A percentile compares a stretch with the other conserved stretches of the same genome.
These are phyloP conservation scores for Phaseolus coccineus DNA, from an alignment of 331 rosid genomes.

Conservation along the genomic window DNA sequence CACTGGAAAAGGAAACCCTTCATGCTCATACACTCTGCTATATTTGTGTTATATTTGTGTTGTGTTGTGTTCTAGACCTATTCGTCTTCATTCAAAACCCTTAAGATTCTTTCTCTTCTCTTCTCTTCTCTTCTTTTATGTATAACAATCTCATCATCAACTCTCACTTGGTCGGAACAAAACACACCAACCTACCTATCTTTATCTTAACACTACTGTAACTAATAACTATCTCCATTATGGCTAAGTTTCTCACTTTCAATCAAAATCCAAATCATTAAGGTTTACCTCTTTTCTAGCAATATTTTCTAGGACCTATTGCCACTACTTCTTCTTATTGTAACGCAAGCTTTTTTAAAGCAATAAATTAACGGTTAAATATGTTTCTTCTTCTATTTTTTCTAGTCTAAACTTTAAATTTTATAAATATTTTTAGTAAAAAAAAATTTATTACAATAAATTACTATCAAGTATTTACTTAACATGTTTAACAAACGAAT, in stretches of 20 bases:
- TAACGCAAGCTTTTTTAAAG: no score
- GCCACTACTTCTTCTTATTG: no score
- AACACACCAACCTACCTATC: constrained; percentile 59
- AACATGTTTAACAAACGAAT: no score
- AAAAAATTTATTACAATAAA: no score
- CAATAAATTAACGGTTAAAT: no score
- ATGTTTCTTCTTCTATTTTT: no score
- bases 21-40: constrained; percentile 51
- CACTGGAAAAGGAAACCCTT: constrained; percentile 46
- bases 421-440: no score
- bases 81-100: constrained; percentile 34
- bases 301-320: not conserved
- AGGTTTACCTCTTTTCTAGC: constrained; percentile 44
- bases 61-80: not conserved
- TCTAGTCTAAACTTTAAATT: no score
- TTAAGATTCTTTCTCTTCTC: constrained; percentile 41
- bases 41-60: constrained; percentile 1
- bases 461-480: no score
- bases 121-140: not conserved
- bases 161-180: constrained; percentile 76
- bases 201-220: constrained; percentile 46
- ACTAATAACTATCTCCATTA: constrained; percentile 35
- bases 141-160: constrained; percentile 44
- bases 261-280: constrained; percentile 32
- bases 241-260: constrained; percentile 48